Percentiles rank a stretch among this genome's conserved stretches.
phyloP scores from a whole-genome alignment of 768 basidiomycete species.

The Tylopilus sp. region DNA sequence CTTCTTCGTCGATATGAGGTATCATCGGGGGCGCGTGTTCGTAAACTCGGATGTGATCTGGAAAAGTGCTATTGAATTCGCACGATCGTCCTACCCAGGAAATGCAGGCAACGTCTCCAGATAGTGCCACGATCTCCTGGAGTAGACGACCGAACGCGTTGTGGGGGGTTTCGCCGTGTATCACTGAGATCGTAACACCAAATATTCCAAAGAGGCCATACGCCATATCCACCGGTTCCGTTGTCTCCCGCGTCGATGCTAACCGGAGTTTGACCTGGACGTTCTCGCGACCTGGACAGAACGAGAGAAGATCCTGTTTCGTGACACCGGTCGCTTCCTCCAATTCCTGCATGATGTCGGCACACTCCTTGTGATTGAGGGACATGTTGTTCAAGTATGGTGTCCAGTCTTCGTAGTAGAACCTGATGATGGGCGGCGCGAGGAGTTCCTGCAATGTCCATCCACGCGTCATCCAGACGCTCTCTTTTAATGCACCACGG shows the following conservation, averaged over 20 bases:
- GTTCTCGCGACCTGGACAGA: conserved; percentile 11
- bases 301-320: conserved; percentile 5
- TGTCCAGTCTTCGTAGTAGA: conserved; percentile 21
- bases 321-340: conserved; percentile 5
- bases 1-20: conserved; percentile 1
- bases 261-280: conserved; percentile 16
- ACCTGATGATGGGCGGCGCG: conserved; percentile 18
- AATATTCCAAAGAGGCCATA: conserved; percentile 23
- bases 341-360: conserved; percentile 15
- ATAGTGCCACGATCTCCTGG: conserved; percentile 16
- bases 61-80: conserved; percentile 21
- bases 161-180: conserved; percentile 15
- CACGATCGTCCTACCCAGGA: conserved; percentile 19
- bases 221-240: conserved; percentile 16
- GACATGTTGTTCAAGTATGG: conserved; percentile 14
- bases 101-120: conserved; percentile 19
- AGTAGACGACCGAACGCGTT: conserved; percentile 20
- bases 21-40: background rate
- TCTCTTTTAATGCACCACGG: conserved; percentile 8
- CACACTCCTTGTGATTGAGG: conserved; percentile 16
- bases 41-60: conserved; percentile 15
- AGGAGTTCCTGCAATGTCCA: conserved; percentile 26
- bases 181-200: conserved; percentile 12
- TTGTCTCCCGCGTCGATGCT: conserved; percentile 22
- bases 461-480: conserved; percentile 20